These are phyloP conservation scores for Xylariaceae sp. DNA, from an alignment of 2,329 filamentous ascomycete species.

Conservation along the genomic window DNA sequence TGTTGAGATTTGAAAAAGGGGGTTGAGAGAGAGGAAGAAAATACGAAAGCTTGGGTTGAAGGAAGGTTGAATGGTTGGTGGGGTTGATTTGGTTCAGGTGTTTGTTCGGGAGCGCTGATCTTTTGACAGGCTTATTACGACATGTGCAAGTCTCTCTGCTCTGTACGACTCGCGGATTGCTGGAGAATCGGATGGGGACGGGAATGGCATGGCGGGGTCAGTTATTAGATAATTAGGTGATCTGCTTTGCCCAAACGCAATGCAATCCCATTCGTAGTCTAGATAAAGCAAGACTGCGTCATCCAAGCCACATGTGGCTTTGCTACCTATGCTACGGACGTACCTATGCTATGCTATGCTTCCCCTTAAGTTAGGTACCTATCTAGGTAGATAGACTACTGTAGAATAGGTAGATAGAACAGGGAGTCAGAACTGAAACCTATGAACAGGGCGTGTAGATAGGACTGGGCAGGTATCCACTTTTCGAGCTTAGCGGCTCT, in stretches of 20 bases:
- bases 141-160: not conserved
- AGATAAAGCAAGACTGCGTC: slow-evolving; percentile 17
- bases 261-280: too few relatives aligned
- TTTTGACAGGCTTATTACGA: slow-evolving; percentile 3
- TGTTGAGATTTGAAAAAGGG: not conserved
- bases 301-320: slow-evolving; percentile 24
- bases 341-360: not conserved
- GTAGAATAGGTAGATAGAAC: not conserved
- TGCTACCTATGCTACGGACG: not conserved
- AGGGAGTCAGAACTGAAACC: too few relatives aligned
- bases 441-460: not conserved
- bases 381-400: not conserved
- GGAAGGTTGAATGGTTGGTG: too few relatives aligned
- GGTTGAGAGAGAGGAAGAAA: not conserved
- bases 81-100: not conserved
- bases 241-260: too few relatives aligned
- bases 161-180: not conserved
- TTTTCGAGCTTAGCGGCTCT: not conserved
- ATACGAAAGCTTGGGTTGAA: too few relatives aligned
- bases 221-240: not conserved
- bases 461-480: not conserved
- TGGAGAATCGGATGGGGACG: not conserved
- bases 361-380: not conserved
- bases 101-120: slow-evolving; percentile 9
- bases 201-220: not conserved